Base-by-base conservation (phyloP, 1,139 yeast genomes). In the Diutina pseudorugosa region DNA sequence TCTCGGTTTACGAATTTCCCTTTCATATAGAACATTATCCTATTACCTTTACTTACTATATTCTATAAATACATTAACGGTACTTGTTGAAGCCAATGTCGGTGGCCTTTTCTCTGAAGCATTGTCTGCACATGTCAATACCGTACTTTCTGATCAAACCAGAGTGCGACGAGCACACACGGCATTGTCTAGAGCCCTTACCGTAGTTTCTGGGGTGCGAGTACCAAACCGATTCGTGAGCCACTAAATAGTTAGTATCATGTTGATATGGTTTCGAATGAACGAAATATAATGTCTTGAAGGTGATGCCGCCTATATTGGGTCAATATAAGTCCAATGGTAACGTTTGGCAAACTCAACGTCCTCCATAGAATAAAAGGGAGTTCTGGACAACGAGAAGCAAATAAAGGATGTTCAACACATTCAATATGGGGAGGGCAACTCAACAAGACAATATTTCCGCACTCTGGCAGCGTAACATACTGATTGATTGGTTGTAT, bases 161-260 rank as follows among this genome's bases (percentile, higher is more conserved):
- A 69, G 90, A 77, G 93, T 93, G 97, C 77, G 96, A 87, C 67
- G 96, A 84, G 76, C 98, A 91, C 81, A 91, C 91, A 80, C 98
- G 95, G 83, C 98, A 91, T 80, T 86, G 94, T 83, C 99, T 96
- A 72, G 98, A 88, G 81, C 99, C 99, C 89, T 94, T 94, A 80
- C 98, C 98, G 89, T 83, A 91, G 79, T 86, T 91, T 88, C 98
- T 90, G 83, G 98, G 98, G 96, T 93, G 98, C 78, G 98, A 91
- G 85, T 79, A 93, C 98, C 98, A 94, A 84, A 93, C 96, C 90
- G 90, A 86, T 85, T 89, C 97, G 97, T 91, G 98, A 85, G 98
- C 97, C 98, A 91, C 49, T 45, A 45, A 3, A 45, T 27, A 23
- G 49, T 45, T 45, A 45, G 49, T 45, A 45, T 27, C 9, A 1